Evolutionary conservation across 1,284 basidiomycete species (phyloP).

Genomic region (Cutaneotrichosporon cyanovorans): DNA sequence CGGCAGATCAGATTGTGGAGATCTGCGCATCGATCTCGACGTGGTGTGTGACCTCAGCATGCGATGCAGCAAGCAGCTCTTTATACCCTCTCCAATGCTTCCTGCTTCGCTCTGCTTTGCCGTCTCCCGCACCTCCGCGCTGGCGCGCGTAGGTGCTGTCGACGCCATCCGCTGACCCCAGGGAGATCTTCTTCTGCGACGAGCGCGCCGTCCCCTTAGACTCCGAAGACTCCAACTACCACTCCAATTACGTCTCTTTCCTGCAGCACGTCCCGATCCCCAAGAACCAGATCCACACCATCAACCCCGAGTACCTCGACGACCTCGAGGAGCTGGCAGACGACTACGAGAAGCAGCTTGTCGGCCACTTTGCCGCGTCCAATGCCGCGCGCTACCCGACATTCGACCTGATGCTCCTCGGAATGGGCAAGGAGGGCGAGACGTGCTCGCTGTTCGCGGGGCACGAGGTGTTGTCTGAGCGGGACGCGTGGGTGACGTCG

Average conservation of each 20-base stretch:
- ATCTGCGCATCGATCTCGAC: no score
- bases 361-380: conserved; percentile 78
- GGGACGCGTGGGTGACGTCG: conserved; percentile 88
- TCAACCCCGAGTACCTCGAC: conserved; percentile 63
- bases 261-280: conserved; percentile 77
- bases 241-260: conserved; percentile 66
- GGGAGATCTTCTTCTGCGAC: conserved; percentile 97
- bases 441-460: conserved; percentile 93
- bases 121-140: no score
- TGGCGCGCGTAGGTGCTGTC: background rate
- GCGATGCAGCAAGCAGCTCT: no score
- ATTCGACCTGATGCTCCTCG: conserved; percentile 89
- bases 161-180: conserved; percentile 40
- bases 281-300: conserved; percentile 70
- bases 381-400: conserved; percentile 88
- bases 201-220: conserved; percentile 92
- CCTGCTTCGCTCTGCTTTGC: no score
- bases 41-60: no score
- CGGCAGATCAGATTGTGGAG: no score
- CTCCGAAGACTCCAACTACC: conserved; percentile 88
- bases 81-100: no score
- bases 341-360: conserved; percentile 88
- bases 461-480: conserved; percentile 75
- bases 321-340: conserved; percentile 79
- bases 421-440: conserved; percentile 92